These are phyloP conservation scores for Saturnispora saitoi DNA, from an alignment of 805 yeast genomes.

Conservation along the genomic window DNA sequence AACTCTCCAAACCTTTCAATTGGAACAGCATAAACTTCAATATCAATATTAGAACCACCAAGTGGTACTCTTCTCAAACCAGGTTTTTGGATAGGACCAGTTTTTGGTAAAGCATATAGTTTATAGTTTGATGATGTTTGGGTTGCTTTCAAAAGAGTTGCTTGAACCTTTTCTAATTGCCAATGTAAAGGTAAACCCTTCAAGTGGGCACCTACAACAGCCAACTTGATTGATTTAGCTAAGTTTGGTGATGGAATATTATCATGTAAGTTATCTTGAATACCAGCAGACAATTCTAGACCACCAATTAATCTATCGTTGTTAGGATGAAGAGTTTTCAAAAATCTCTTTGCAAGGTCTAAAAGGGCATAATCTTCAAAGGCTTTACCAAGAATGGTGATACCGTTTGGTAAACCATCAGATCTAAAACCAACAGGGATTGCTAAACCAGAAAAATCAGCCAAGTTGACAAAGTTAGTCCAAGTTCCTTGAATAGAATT, in stretches of 20 bases:
- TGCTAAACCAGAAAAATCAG: slow-evolving; percentile 87
- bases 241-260: slow-evolving; percentile 37
- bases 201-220: slow-evolving; percentile 96
- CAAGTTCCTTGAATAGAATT: slow-evolving; percentile 96
- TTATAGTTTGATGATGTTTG: slow-evolving; percentile 64
- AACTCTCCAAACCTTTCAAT: slow-evolving; percentile 70
- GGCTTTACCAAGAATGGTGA: slow-evolving; percentile 72
- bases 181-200: slow-evolving; percentile 84
- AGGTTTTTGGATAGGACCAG: slow-evolving; percentile 82
- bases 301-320: slow-evolving; percentile 51
- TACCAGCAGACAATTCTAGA: slow-evolving; percentile 20
- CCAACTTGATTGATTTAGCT: slow-evolving; percentile 49
- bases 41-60: slow-evolving; percentile 52
- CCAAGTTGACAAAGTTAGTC: slow-evolving; percentile 92
- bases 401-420: slow-evolving; percentile 87
- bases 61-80: slow-evolving; percentile 65
- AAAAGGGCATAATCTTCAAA: slow-evolving; percentile 85
- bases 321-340: slow-evolving; percentile 38
- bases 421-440: slow-evolving; percentile 82
- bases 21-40: slow-evolving; percentile 84
- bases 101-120: slow-evolving; percentile 73
- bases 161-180: slow-evolving; percentile 84
- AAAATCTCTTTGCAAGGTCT: slow-evolving; percentile 69
- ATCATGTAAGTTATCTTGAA: slow-evolving; percentile 37
- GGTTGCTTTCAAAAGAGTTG: slow-evolving; percentile 56